Percentiles rank a stretch among this genome's conserved stretches.
These are phyloP conservation scores for Annona cherimola DNA, from an alignment of 164 flowering plant species.

Conservation along the genomic window DNA sequence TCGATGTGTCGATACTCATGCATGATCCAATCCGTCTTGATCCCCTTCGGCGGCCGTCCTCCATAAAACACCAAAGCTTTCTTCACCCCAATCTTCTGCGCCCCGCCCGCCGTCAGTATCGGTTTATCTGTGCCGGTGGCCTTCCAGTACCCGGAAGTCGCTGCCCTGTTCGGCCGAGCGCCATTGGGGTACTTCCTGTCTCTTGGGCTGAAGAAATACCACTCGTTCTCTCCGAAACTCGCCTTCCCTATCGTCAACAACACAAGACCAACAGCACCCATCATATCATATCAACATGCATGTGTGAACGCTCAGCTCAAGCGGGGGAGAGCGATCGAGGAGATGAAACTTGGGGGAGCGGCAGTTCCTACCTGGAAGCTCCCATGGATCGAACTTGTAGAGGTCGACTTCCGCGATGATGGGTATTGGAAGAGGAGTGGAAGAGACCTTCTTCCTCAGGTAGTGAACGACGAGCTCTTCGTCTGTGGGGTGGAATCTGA, in stretches of 20 bases:
- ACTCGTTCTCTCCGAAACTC: slow-evolving; percentile 79
- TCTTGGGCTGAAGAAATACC: slow-evolving; percentile 92
- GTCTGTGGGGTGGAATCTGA: slow-evolving; percentile 81
- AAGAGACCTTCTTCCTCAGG: slow-evolving; percentile 56
- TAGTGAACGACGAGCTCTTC: slow-evolving; percentile 85
- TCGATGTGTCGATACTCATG: slow-evolving; percentile 79
- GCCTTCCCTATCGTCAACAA: slow-evolving; percentile 50
- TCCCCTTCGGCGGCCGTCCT: slow-evolving; percentile 83
- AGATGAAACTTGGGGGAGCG: background rate
- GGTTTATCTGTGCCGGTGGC: slow-evolving; percentile 98
- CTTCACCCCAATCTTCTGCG: slow-evolving; percentile 79
- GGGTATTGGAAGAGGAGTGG: slow-evolving; percentile 64
- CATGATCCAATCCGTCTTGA: slow-evolving; percentile 93
- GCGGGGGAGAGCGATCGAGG: too few species aligned
- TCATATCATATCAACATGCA: too few species aligned
- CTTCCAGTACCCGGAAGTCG: slow-evolving; percentile 93
- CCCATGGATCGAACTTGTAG: slow-evolving; percentile 89
- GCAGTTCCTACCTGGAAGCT: slow-evolving; percentile 52
- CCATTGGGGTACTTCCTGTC: slow-evolving; percentile 93
- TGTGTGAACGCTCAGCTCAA: background rate
- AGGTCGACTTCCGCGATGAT: slow-evolving; percentile 78
- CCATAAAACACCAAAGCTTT: slow-evolving; percentile 88
- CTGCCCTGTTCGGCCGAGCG: slow-evolving; percentile 82
- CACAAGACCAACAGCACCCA: background rate
- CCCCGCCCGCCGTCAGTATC: slow-evolving; percentile 54